phyloP scores from a whole-genome alignment of 2,329 filamentous ascomycete species.

The Cercospora nicotianae region DNA sequence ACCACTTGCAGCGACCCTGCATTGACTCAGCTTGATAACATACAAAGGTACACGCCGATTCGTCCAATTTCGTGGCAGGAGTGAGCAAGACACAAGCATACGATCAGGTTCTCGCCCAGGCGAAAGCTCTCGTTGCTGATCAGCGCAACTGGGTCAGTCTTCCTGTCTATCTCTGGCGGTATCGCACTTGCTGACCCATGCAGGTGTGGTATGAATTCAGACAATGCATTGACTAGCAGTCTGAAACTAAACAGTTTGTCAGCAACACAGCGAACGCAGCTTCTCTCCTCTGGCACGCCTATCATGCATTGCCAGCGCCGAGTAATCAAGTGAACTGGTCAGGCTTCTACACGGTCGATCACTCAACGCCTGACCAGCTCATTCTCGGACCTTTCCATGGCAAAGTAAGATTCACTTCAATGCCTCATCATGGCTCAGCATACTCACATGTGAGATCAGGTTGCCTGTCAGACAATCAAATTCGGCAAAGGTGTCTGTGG shows the following conservation, averaged over 20 bases:
- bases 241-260: not conserved
- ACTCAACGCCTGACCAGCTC: conserved; percentile 51
- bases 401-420: conserved; percentile 46
- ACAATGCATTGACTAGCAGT: not conserved
- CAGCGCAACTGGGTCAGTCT: conserved; percentile 74
- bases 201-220: conserved; percentile 27
- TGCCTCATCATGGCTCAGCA: not conserved
- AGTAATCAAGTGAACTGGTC: conserved; percentile 75
- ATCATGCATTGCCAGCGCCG: conserved; percentile 68
- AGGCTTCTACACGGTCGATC: conserved; percentile 72
- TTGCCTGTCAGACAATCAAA: conserved; percentile 73
- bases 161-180: not conserved
- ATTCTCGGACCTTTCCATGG: conserved; percentile 80
- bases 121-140: conserved; percentile 66
- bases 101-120: conserved; percentile 69
- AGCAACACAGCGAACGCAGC: conserved; percentile 77
- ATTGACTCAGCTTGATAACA: conserved; percentile 17
- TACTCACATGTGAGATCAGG: conserved; percentile 13
- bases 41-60: conserved; percentile 69
- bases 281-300: conserved; percentile 76
- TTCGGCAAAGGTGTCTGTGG: conserved; percentile 77
- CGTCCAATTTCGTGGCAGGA: conserved; percentile 68
- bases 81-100: conserved; percentile 72
- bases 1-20: not conserved
- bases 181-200: not conserved